A percentile compares a stretch with the other conserved stretches of the same genome.
phyloP scores from a whole-genome alignment of 805 yeast genomes.

The Yarrowia porcina region DNA sequence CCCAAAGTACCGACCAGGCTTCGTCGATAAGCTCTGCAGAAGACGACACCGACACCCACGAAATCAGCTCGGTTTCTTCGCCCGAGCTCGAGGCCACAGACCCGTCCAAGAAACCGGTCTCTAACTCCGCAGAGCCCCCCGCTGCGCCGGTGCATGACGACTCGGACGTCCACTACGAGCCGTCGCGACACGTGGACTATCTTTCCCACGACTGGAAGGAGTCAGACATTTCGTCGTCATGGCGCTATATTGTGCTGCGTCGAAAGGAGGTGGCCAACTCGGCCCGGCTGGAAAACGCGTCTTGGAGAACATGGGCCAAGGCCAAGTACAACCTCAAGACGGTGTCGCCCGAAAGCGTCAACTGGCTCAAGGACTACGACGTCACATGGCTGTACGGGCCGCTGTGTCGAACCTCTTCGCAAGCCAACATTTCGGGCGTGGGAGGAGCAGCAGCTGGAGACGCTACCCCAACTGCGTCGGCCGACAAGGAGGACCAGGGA shows the following conservation, averaged over 20 bases:
- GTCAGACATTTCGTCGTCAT: slow-evolving; percentile 84
- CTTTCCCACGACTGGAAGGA: slow-evolving; percentile 96
- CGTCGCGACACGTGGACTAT: slow-evolving; percentile 90
- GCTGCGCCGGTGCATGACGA: slow-evolving; percentile 52
- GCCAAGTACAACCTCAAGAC: slow-evolving; percentile 63
- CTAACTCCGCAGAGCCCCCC: neutral
- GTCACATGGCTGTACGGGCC: slow-evolving; percentile 99
- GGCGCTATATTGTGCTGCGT: slow-evolving; percentile 86
- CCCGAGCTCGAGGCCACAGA: slow-evolving; percentile 33
- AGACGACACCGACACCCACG: slow-evolving; percentile 22
- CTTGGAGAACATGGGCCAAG: slow-evolving; percentile 96
- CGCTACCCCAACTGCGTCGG: slow-evolving; percentile 4
- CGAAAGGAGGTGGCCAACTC: slow-evolving; percentile 81
- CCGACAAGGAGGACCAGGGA: neutral
- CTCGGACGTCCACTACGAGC: slow-evolving; percentile 71
- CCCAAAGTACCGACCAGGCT: neutral
- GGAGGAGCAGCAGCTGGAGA: slow-evolving; percentile 16
- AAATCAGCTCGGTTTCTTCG: slow-evolving; percentile 25
- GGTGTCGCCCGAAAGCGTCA: slow-evolving; percentile 83
- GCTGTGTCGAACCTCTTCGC: slow-evolving; percentile 11
- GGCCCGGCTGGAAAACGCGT: slow-evolving; percentile 76
- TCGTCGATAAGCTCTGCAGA: slow-evolving; percentile 16
- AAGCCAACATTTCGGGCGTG: slow-evolving; percentile 8
- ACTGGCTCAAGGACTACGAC: slow-evolving; percentile 96
- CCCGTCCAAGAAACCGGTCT: neutral